phyloP scores from a whole-genome alignment of 2,329 filamentous ascomycete genomes.

The Neonectria sp. region DNA sequence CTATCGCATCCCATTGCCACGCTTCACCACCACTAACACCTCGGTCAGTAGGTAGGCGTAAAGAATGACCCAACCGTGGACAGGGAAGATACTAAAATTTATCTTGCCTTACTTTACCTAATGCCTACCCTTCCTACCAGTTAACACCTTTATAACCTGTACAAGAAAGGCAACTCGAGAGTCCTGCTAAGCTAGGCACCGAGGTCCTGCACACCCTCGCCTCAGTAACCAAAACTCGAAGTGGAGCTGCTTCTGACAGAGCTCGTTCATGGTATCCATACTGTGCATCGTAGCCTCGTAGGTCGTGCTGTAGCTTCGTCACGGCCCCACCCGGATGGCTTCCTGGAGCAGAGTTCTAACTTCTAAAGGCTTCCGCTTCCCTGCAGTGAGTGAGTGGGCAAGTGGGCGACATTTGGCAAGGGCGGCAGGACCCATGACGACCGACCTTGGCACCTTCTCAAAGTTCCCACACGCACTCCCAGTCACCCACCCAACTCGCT shows the following conservation, averaged over 20 bases:
- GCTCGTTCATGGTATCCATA: background rate
- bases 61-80: background rate
- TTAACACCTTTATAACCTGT: background rate
- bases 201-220: too few relatives aligned
- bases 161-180: too few relatives aligned
- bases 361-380: background rate
- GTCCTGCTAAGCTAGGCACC: too few relatives aligned
- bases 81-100: background rate
- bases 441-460: background rate
- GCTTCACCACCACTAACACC: background rate
- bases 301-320: background rate
- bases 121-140: background rate
- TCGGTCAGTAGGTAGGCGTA: background rate
- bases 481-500: slow-evolving; percentile 3
- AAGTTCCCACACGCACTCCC: slow-evolving; percentile 6
- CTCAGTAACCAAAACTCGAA: background rate
- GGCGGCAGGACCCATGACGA: background rate
- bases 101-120: background rate
- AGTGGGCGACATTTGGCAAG: background rate
- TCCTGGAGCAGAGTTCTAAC: slow-evolving; percentile 1
- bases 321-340: slow-evolving; percentile 10
- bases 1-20: slow-evolving; percentile 3
- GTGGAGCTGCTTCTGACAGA: background rate
- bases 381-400: background rate
- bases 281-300: background rate